Base-by-base conservation (phyloP, 805 yeast species). In the Kuraishia piskuri region DNA sequence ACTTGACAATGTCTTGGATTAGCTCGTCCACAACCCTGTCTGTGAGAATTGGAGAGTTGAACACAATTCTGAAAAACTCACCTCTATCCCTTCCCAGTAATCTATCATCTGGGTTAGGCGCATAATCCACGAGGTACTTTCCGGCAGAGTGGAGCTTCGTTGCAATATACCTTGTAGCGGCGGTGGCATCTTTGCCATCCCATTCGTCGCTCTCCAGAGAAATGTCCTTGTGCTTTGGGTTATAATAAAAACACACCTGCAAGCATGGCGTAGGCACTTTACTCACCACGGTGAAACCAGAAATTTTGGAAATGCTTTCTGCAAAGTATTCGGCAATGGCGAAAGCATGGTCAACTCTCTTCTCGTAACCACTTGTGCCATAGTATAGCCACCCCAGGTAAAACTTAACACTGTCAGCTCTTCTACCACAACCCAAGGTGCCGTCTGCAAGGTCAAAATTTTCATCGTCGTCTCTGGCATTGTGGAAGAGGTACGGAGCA, bases 371-470 rank as follows among this genome's bases (percentile, higher is more conserved):
- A 40, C 66, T 60, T 2, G 71, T 67, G 2, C 96, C 96, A 61
- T 84, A 89, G 72, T 85, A 89, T 55, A 84, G 71, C 96, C 96
- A 88, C 1, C 87, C 82, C 63, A 89, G 65, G 65, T 85, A 88
- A 61, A 89, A 74, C 68, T 88, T 88, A 65, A 88, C 70, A 2
- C 92, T 79, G 65, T 89, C 96, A 0, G 94, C 82, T 53, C 96
- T 76, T 59, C 96, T 79, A 14, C 96, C 96, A 65, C 96, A 88
- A 8, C 95, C 96, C 91, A 89, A 84, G 2, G 96, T 89, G 14
- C 94, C 95, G 65, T 87, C 92, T 0, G 92, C 96, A 53, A 88
- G 76, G 59, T 88, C 96, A 62, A 73, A 86, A 65, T 77, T 73
- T 52, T 75, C 79, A 23, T 78, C 86, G 3, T 72, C 79, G 46